A percentile compares a stretch with the other conserved stretches of the same genome.
Conservation (phyloP, 331 rosid species). For the Acacia pycnantha region DNA sequence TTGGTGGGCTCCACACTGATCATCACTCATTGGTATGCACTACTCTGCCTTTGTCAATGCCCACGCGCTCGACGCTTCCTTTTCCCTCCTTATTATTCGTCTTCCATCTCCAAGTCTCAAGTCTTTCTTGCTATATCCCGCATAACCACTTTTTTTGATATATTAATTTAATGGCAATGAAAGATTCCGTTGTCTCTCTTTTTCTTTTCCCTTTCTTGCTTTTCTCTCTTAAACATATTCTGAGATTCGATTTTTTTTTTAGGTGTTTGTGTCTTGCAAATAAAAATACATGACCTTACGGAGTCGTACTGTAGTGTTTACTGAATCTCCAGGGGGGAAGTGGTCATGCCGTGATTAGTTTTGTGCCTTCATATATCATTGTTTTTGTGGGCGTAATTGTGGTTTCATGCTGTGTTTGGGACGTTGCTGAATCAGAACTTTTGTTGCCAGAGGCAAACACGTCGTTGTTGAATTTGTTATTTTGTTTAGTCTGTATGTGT, state of each 20-base stretch:
- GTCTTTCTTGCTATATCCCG: background rate
- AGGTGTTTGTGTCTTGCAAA: background rate
- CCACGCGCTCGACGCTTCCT: constrained; percentile 15
- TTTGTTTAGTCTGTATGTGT: background rate
- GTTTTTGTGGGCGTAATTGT: background rate
- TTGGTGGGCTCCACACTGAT: constrained; percentile 41
- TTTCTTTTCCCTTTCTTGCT: background rate
- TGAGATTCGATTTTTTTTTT: background rate
- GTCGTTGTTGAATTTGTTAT: background rate
- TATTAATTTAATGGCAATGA: background rate
- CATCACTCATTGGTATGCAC: constrained; percentile 11
- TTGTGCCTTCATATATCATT: background rate
- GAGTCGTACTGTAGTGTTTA: background rate
- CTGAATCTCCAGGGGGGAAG: background rate
- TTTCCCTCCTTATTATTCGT: background rate
- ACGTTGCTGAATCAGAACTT: background rate
- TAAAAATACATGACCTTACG: background rate
- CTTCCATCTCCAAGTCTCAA: background rate
- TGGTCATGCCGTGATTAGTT: background rate
- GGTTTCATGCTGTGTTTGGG: background rate
- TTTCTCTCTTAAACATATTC: background rate
- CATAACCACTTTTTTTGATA: background rate
- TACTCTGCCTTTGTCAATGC: background rate
- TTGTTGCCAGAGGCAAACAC: background rate
- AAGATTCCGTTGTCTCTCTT: background rate